Evolutionary conservation across 2,329 filamentous ascomycete genomes (phyloP).

Genomic region (Diaporthe ampelina): DNA sequence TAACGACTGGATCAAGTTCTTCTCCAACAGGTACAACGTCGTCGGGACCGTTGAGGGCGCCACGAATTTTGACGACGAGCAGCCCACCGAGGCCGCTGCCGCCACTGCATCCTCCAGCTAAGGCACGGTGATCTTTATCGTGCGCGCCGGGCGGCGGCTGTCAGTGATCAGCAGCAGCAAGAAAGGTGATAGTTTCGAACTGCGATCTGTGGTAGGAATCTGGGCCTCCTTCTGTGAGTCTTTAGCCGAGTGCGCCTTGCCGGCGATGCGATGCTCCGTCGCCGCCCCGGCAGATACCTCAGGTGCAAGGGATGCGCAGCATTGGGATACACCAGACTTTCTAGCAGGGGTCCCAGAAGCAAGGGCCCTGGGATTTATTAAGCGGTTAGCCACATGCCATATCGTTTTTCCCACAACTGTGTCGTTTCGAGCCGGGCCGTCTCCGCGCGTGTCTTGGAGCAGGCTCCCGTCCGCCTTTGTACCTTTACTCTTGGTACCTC

Average conservation of each 20-base stretch:
- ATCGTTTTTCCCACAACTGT: neutral
- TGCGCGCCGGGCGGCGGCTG: neutral
- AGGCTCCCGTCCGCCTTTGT: slow-evolving; percentile 2
- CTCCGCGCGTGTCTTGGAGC: slow-evolving; percentile 3
- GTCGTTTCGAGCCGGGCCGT: slow-evolving; percentile 27
- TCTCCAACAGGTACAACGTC: slow-evolving; percentile 96
- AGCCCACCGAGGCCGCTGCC: slow-evolving; percentile 19
- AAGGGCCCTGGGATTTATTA: neutral
- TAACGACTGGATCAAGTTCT: slow-evolving; percentile 95
- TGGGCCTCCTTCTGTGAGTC: neutral
- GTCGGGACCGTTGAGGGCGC: slow-evolving; percentile 77
- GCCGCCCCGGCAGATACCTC: neutral
- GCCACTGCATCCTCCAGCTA: slow-evolving; percentile 19
- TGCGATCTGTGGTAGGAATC: neutral
- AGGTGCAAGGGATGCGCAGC: slow-evolving; percentile 7
- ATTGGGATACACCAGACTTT: slow-evolving; percentile 18
- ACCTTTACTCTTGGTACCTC: neutral
- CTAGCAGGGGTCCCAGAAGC: slow-evolving; percentile 5
- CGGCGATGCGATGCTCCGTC: neutral
- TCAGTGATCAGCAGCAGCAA: neutral
- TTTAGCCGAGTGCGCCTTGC: neutral
- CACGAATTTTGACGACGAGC: slow-evolving; percentile 63
- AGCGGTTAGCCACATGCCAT: slow-evolving; percentile 21
- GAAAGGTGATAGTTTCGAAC: neutral
- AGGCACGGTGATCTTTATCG: neutral